These are phyloP conservation scores for Magnolia sinica DNA, from an alignment of 164 flowering plant species.

Conservation along the genomic window DNA sequence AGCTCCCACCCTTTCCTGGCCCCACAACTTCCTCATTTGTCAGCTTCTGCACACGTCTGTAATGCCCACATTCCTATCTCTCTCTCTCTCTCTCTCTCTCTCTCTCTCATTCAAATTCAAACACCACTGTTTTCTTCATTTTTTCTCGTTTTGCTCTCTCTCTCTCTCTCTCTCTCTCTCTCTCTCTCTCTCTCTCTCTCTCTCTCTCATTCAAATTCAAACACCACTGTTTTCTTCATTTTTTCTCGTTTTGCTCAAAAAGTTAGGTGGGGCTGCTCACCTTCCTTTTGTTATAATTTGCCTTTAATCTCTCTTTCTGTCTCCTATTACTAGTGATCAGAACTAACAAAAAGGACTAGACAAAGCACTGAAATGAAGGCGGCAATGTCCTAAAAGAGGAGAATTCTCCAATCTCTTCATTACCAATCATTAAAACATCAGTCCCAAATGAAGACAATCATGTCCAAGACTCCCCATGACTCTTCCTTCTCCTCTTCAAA, in stretches of 20 bases:
- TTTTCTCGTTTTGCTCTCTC: neutral
- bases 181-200: neutral
- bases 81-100: neutral
- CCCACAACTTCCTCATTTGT: neutral
- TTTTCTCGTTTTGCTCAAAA: conserved; percentile 1
- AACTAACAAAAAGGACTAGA: neutral
- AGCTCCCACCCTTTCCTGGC: neutral
- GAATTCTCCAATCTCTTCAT: conserved; percentile 10
- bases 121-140: neutral
- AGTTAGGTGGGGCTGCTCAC: conserved; percentile 16
- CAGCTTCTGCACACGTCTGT: neutral
- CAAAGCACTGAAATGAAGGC: conserved; percentile 6
- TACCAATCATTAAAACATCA: conserved; percentile 10
- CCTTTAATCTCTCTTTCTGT: neutral
- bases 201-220: neutral
- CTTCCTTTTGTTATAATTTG: conserved; percentile 11
- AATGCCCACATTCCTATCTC: neutral
- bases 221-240: neutral
- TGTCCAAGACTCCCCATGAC: conserved; percentile 53
- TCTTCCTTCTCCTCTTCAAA: conserved; percentile 88
- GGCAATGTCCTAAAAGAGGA: conserved; percentile 4
- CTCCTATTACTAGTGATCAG: neutral
- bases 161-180: neutral
- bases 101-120: neutral
- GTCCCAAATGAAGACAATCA: conserved; percentile 58